Evolutionary conservation across 2,329 filamentous ascomycete species (phyloP).

Genomic region (Aspergillus bombycis): DNA sequence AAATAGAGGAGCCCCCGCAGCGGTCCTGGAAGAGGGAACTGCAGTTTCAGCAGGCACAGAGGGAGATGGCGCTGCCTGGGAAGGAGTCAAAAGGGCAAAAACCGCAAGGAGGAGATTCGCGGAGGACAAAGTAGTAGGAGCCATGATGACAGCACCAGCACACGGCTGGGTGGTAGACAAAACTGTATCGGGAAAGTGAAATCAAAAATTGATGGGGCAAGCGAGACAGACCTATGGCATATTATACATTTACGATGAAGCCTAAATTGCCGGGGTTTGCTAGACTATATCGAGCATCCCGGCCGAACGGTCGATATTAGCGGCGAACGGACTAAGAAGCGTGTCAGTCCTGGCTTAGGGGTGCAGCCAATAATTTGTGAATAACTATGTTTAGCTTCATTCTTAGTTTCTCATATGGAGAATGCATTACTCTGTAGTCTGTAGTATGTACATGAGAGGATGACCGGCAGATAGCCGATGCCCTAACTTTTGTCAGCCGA

Average conservation of each 20-base stretch:
- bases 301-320: not conserved
- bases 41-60: slow-evolving; percentile 14
- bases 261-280: not conserved
- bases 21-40: slow-evolving; percentile 3
- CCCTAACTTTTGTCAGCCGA: not conserved
- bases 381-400: not conserved
- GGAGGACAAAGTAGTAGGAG: slow-evolving; percentile 7
- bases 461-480: not conserved
- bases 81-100: slow-evolving; percentile 18
- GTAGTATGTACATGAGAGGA: not conserved
- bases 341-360: not conserved
- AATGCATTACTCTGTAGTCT: not conserved
- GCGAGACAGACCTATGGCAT: not conserved
- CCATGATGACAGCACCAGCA: not conserved
- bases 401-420: not conserved
- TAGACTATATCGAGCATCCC: not conserved
- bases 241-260: not conserved
- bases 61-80: slow-evolving; percentile 15
- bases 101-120: slow-evolving; percentile 18
- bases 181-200: not conserved
- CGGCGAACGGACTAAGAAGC: not conserved
- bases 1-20: slow-evolving; percentile 26
- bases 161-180: not conserved
- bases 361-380: not conserved
- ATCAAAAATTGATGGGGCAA: not conserved